Conservation (phyloP, 208 protist species). For the Leishmania arabica region DNA sequence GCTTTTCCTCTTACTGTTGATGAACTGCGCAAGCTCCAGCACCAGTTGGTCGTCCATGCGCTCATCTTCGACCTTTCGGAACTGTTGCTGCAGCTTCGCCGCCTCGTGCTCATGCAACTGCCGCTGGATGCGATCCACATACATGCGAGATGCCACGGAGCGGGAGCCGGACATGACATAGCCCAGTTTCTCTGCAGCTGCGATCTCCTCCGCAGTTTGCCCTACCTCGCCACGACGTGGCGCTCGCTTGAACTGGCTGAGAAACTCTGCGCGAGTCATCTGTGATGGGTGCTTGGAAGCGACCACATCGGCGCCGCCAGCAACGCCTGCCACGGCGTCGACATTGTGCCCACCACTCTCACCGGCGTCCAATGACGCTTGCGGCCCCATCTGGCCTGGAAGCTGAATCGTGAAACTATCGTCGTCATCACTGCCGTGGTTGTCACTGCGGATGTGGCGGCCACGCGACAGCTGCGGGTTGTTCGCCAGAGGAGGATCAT, state of each 20-base stretch:
- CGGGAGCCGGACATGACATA: constrained; percentile 93
- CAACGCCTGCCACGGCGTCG: not conserved
- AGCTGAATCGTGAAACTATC: constrained; percentile 17
- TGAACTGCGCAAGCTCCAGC: constrained; percentile 46
- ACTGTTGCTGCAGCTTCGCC: constrained; percentile 86
- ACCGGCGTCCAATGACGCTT: not conserved
- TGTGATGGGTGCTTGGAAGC: constrained; percentile 83
- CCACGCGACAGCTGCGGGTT: not conserved
- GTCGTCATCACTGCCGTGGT: not conserved
- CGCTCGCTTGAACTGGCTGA: constrained; percentile 86
- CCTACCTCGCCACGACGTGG: constrained; percentile 88
- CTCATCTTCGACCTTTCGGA: constrained; percentile 87
- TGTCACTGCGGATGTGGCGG: not conserved
- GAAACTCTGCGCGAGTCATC: constrained; percentile 88
- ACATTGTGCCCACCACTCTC: not conserved
- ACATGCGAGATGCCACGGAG: constrained; percentile 79
- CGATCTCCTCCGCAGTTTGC: constrained; percentile 77
- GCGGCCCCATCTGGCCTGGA: not conserved
- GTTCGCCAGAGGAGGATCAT: not conserved
- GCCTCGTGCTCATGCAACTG: constrained; percentile 91
- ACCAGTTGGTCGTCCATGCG: constrained; percentile 76
- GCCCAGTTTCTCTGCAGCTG: constrained; percentile 77
- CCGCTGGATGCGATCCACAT: constrained; percentile 85
- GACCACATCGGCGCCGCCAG: not conserved
- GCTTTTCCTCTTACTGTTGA: constrained; percentile 30